Evolutionary conservation across 2,329 filamentous ascomycete species (phyloP).

Genomic region (Xylaria hypoxylon): DNA sequence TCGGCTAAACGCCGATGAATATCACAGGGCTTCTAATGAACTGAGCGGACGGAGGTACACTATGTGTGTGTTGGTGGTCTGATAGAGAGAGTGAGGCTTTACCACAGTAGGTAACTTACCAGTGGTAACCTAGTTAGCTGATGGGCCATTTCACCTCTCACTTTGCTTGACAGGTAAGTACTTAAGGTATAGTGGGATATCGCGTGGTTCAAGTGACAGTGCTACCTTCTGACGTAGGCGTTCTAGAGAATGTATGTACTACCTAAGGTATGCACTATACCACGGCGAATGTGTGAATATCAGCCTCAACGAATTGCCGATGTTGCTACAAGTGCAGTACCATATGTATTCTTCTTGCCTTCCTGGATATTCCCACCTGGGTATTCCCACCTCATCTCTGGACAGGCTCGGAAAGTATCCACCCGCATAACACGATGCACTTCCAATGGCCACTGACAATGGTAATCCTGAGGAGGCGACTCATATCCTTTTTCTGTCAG

Average conservation of each 20-base stretch:
- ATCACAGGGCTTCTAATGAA: too few relatives aligned
- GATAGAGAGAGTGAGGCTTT: too few relatives aligned
- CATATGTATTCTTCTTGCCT: too few relatives aligned
- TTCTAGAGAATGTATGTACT: not conserved
- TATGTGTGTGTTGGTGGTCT: not conserved
- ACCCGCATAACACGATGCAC: not conserved
- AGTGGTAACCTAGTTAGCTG: constrained; percentile 18
- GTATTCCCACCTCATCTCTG: not conserved
- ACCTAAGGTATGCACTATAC: constrained; percentile 8
- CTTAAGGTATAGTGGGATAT: constrained; percentile 7
- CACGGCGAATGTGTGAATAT: constrained; percentile 6
- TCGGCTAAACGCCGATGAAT: too few relatives aligned
- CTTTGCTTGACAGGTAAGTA: too few relatives aligned
- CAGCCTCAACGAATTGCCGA: not conserved
- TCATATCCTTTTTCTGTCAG: not conserved
- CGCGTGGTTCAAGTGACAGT: constrained; percentile 4
- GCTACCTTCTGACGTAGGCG: constrained; percentile 25
- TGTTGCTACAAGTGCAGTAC: too few relatives aligned
- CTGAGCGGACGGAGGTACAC: too few relatives aligned
- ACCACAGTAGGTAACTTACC: too few relatives aligned
- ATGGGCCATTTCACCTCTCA: constrained; percentile 21
- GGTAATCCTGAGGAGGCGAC: not conserved
- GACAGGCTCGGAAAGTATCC: constrained; percentile 10
- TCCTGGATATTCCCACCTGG: too few relatives aligned
- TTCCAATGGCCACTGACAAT: not conserved